Conservation (phyloP, 768 basidiomycete genomes). For the Podaxis sp. region DNA sequence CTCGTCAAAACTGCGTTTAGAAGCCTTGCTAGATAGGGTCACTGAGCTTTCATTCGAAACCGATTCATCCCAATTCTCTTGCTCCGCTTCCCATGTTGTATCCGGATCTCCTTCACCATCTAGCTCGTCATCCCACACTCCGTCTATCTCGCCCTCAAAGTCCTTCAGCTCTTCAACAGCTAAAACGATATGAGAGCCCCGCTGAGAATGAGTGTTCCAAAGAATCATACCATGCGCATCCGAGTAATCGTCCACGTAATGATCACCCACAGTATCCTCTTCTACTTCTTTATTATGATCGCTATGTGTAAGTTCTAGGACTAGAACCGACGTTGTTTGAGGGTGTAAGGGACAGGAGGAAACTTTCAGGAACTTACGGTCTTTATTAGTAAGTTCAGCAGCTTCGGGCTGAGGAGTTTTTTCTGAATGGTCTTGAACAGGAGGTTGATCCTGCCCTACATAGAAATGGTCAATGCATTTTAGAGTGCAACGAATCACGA, state of each 20-base stretch:
- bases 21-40: conserved; percentile 54
- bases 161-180: conserved; percentile 12
- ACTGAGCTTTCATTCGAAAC: conserved; percentile 48
- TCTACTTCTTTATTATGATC: neutral
- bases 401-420: neutral
- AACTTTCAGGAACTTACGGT: neutral
- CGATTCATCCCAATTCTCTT: conserved; percentile 39
- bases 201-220: neutral
- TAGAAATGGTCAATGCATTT: neutral
- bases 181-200: conserved; percentile 5
- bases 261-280: neutral
- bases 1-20: conserved; percentile 52
- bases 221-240: conserved; percentile 1
- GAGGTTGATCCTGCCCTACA: neutral
- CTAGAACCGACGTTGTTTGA: neutral
- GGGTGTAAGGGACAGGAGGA: neutral
- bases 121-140: conserved; percentile 37
- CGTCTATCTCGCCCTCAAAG: conserved; percentile 40
- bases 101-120: conserved; percentile 16
- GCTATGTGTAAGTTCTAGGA: neutral
- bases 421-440: neutral
- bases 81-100: conserved; percentile 11
- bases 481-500: neutral
- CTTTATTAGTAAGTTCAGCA: neutral
- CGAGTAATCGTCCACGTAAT: neutral